These are phyloP conservation scores for Boletus bicolor DNA, from an alignment of 768 basidiomycete genomes.

Conservation along the genomic window DNA sequence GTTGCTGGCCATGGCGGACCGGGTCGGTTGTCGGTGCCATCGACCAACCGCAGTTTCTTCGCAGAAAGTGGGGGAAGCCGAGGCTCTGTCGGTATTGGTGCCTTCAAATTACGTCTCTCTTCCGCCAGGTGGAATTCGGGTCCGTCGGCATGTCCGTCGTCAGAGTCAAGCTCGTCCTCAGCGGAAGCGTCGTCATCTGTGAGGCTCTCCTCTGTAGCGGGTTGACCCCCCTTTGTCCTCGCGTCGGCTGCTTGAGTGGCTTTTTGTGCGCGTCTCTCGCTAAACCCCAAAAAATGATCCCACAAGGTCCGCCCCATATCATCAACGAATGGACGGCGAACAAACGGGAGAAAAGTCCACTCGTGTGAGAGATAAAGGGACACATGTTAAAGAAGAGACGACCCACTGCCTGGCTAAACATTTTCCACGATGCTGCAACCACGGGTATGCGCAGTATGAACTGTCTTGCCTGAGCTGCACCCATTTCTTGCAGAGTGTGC, in stretches of 20 bases:
- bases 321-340: conserved; percentile 3
- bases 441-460: conserved; percentile 78
- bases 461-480: conserved; percentile 78
- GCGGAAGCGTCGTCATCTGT: conserved; percentile 31
- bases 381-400: background rate
- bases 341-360: background rate
- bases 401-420: conserved; percentile 71
- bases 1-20: conserved; percentile 22
- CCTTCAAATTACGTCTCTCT: conserved; percentile 27
- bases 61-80: conserved; percentile 15
- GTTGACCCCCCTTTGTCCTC: conserved; percentile 36
- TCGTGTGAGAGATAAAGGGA: conserved; percentile 10
- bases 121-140: conserved; percentile 20
- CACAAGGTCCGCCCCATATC: background rate
- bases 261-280: conserved; percentile 57
- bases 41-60: conserved; percentile 26
- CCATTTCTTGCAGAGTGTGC: conserved; percentile 75
- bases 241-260: conserved; percentile 50
- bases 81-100: conserved; percentile 17
- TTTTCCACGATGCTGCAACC: conserved; percentile 75
- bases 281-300: conserved; percentile 22
- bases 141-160: conserved; percentile 28
- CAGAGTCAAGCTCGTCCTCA: conserved; percentile 38
- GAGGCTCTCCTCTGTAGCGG: conserved; percentile 24
- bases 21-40: conserved; percentile 16